phyloP scores from a whole-genome alignment of 129 eudicot species.

The Escallonia herrerae region DNA sequence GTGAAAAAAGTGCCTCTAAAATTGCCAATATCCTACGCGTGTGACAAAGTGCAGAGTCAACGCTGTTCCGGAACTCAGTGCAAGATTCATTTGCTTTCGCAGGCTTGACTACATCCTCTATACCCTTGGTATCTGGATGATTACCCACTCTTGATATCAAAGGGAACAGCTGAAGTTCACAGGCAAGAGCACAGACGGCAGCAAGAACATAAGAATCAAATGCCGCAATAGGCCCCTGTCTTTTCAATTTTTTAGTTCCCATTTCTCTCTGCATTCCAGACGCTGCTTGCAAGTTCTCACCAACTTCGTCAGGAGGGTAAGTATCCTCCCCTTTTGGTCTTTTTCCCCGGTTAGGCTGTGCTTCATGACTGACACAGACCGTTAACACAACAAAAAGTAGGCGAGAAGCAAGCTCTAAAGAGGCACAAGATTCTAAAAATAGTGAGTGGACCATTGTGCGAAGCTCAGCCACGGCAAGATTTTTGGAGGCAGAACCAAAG shows the following conservation, averaged over 20 bases:
- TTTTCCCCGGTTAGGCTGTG: constrained; percentile 62
- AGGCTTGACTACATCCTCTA: constrained; percentile 21
- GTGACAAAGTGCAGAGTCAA: constrained; percentile 70
- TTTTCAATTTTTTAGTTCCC: constrained; percentile 37
- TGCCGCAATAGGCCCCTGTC: constrained; percentile 80
- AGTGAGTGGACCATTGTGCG: constrained; percentile 97
- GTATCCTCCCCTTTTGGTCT: constrained; percentile 50
- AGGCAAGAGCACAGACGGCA: constrained; percentile 85
- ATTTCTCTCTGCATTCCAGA: constrained; percentile 27
- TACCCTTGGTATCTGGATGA: constrained; percentile 15
- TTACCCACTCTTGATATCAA: constrained; percentile 49
- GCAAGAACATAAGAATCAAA: constrained; percentile 91
- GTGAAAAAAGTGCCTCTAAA: constrained; percentile 77
- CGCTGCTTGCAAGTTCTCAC: constrained; percentile 21
- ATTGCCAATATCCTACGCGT: constrained; percentile 72
- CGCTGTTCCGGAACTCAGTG: constrained; percentile 39
- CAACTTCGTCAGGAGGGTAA: constrained; percentile 19
- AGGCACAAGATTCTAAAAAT: constrained; percentile 70
- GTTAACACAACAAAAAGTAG: constrained; percentile 90
- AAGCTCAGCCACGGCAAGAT: constrained; percentile 97
- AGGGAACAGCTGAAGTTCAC: constrained; percentile 86
- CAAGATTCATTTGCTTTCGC: constrained; percentile 40
- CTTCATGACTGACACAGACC: constrained; percentile 95
- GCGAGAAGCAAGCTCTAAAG: constrained; percentile 89
- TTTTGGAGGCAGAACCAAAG: constrained; percentile 73